Percentiles rank a stretch among this genome's conserved stretches.
phyloP scores from a whole-genome alignment of 2,329 filamentous ascomycete genomes.

The Nectriaceae sp. region DNA sequence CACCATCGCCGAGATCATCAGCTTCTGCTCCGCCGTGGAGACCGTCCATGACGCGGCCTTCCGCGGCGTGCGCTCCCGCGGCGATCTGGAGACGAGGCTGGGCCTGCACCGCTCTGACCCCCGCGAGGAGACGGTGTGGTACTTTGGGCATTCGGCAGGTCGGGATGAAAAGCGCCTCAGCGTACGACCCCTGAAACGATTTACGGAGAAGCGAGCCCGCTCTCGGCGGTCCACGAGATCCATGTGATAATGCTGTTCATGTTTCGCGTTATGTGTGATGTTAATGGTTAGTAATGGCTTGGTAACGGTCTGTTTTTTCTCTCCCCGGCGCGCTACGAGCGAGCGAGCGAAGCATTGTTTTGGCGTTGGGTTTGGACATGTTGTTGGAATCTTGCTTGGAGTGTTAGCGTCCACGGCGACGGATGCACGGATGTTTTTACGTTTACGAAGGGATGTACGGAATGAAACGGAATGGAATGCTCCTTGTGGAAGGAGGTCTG shows the following conservation, averaged over 20 bases:
- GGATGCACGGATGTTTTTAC: neutral
- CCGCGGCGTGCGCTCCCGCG: slow-evolving; percentile 64
- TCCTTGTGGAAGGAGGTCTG: neutral
- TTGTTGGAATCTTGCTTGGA: slow-evolving; percentile 19
- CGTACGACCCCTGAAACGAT: slow-evolving; percentile 46
- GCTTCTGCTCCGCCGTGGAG: slow-evolving; percentile 73
- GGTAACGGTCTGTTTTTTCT: slow-evolving; percentile 4
- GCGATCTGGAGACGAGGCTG: slow-evolving; percentile 69
- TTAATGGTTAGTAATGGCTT: slow-evolving; percentile 3
- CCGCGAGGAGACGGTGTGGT: slow-evolving; percentile 54
- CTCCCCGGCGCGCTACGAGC: slow-evolving; percentile 10
- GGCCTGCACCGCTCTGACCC: slow-evolving; percentile 51
- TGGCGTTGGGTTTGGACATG: slow-evolving; percentile 16
- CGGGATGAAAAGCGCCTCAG: slow-evolving; percentile 45
- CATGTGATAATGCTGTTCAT: slow-evolving; percentile 19
- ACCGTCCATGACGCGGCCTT: slow-evolving; percentile 75
- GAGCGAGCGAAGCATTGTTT: slow-evolving; percentile 16
- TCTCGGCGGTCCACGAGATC: slow-evolving; percentile 8
- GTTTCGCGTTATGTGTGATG: neutral
- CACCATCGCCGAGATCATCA: slow-evolving; percentile 75
- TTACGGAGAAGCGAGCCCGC: slow-evolving; percentile 42
- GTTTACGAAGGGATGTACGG: slow-evolving; percentile 3
- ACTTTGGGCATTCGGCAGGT: slow-evolving; percentile 45
- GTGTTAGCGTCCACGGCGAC: slow-evolving; percentile 3
- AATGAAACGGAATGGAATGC: slow-evolving; percentile 7